Conservation (phyloP, 2,329 filamentous ascomycete genomes). For the Trichoderma brevicompactum region DNA sequence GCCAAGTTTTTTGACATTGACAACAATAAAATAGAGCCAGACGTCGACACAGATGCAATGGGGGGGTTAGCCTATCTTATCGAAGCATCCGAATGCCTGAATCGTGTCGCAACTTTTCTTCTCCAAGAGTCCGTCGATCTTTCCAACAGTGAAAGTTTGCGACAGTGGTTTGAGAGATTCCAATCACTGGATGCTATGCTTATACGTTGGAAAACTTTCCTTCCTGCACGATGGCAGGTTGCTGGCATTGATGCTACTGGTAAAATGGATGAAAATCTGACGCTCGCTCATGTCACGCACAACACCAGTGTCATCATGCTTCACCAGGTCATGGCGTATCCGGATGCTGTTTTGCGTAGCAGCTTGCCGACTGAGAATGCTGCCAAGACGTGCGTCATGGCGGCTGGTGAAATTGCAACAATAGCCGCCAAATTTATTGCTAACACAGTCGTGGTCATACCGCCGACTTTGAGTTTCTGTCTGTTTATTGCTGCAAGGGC, state of each 20-base stretch:
- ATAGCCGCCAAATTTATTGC: conserved; percentile 28
- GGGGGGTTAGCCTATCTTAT: conserved; percentile 51
- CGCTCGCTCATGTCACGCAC: conserved; percentile 36
- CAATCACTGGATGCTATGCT: conserved; percentile 50
- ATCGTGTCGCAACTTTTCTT: conserved; percentile 49
- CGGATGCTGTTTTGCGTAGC: conserved; percentile 23
- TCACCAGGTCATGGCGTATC: conserved; percentile 35
- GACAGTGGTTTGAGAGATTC: conserved; percentile 50
- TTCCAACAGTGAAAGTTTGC: conserved; percentile 43
- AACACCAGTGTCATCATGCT: conserved; percentile 36
- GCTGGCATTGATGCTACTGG: conserved; percentile 43
- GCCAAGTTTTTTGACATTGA: conserved; percentile 35
- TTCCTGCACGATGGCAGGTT: conserved; percentile 49
- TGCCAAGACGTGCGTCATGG: conserved; percentile 26
- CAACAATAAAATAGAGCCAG: conserved; percentile 21
- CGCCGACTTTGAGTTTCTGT: conserved; percentile 23
- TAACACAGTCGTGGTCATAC: conserved; percentile 20
- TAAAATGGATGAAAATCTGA: conserved; percentile 50
- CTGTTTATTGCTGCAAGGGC: conserved; percentile 28
- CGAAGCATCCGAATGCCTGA: conserved; percentile 51
- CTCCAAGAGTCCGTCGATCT: conserved; percentile 48
- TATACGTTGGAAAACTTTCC: conserved; percentile 52
- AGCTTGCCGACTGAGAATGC: conserved; percentile 25
- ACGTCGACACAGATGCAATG: conserved; percentile 31
- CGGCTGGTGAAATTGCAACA: conserved; percentile 28